phyloP scores from a whole-genome alignment of 495 filamentous ascomycete genomes.

The Penicillium diatomitis region DNA sequence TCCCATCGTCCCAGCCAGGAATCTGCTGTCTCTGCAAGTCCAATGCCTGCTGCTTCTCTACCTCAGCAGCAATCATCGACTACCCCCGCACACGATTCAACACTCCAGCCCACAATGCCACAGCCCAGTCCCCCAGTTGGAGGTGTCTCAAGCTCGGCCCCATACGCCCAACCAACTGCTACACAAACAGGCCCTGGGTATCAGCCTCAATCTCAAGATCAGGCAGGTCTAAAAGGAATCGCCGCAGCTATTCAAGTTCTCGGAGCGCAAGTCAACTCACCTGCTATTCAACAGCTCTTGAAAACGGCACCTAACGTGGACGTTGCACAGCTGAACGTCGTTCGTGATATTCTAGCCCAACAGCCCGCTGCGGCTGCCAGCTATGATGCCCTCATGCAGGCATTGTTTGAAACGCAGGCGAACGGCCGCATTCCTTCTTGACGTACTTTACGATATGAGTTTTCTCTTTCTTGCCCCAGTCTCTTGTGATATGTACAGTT shows the following conservation, averaged over 20 bases:
- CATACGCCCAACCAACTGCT: slow-evolving; percentile 16
- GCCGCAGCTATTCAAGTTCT: slow-evolving; percentile 42
- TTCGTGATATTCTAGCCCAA: slow-evolving; percentile 47
- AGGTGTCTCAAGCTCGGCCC: slow-evolving; percentile 25
- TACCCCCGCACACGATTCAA: slow-evolving; percentile 10
- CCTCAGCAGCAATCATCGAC: slow-evolving; percentile 25
- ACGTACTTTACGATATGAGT: slow-evolving; percentile 5
- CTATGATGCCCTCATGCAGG: slow-evolving; percentile 29
- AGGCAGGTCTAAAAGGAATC: slow-evolving; percentile 8
- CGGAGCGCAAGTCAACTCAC: slow-evolving; percentile 47
- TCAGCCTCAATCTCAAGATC: too few species aligned
- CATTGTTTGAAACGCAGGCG: slow-evolving; percentile 28
- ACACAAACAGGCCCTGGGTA: slow-evolving; percentile 9
- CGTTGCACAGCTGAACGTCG: slow-evolving; percentile 52
- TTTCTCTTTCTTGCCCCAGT: not conserved
- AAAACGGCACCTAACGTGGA: slow-evolving; percentile 55
- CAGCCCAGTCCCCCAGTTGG: slow-evolving; percentile 12
- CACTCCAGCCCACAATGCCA: slow-evolving; percentile 6
- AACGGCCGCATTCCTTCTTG: slow-evolving; percentile 24
- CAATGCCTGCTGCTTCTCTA: slow-evolving; percentile 31
- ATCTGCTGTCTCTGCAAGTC: slow-evolving; percentile 31
- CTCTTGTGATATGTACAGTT: slow-evolving; percentile 7
- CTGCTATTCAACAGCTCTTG: slow-evolving; percentile 58
- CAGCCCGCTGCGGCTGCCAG: slow-evolving; percentile 38
- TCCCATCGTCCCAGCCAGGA: slow-evolving; percentile 34